Conservation (phyloP, 768 basidiomycete genomes). For the Tricholoma flavovirens region DNA sequence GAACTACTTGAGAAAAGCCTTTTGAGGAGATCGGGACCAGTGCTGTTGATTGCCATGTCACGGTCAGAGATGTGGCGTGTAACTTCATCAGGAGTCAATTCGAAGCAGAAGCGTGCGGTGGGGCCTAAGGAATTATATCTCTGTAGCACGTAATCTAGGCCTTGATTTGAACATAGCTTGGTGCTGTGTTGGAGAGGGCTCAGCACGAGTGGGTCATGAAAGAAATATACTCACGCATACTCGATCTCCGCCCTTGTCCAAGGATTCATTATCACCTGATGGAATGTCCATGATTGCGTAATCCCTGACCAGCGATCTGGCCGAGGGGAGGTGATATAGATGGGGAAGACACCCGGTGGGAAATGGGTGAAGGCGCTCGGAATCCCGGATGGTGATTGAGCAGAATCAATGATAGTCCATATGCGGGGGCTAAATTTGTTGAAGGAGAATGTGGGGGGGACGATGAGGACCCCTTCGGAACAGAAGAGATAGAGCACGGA, state of each 20-base stretch:
- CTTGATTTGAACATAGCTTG: neutral
- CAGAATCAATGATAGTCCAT: neutral
- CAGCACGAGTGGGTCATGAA: neutral
- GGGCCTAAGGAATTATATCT: neutral
- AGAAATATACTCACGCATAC: neutral
- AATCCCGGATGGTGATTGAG: neutral
- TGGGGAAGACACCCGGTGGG: slow-evolving; percentile 5
- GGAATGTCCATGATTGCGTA: slow-evolving; percentile 1
- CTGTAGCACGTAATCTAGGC: neutral
- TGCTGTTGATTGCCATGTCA: neutral
- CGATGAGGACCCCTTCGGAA: slow-evolving; percentile 5
- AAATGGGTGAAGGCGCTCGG: neutral
- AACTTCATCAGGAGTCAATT: neutral
- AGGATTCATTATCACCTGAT: slow-evolving; percentile 8
- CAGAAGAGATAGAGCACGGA: slow-evolving; percentile 5
- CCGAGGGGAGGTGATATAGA: slow-evolving; percentile 9
- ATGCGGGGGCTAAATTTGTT: neutral
- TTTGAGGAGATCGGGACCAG: neutral
- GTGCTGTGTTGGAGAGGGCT: slow-evolving; percentile 1
- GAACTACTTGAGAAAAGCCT: neutral
- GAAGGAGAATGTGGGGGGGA: slow-evolving; percentile 1
- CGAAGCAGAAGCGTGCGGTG: neutral
- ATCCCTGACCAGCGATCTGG: slow-evolving; percentile 4
- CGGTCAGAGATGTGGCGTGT: neutral
- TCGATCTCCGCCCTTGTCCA: slow-evolving; percentile 9